Conservation (phyloP, 192 early-diverging fungal species). For the Dimargaris xerosporica region DNA sequence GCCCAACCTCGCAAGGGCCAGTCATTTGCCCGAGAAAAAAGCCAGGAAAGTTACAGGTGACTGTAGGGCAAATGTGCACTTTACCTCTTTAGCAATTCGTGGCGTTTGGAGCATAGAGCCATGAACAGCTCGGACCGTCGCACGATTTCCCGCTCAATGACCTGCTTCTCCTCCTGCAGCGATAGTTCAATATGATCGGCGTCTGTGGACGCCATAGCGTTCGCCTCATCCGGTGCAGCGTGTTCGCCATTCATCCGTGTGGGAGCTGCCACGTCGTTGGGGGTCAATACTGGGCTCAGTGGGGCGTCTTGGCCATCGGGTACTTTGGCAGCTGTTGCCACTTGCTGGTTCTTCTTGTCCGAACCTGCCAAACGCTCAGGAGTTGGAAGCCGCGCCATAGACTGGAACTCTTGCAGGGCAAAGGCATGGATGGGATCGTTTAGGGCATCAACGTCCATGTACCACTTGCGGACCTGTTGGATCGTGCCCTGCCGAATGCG, state of each 20-base stretch:
- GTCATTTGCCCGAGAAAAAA: no score
- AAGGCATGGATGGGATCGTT: background rate
- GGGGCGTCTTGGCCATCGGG: background rate
- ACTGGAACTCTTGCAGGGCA: conserved; percentile 1
- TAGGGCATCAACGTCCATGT: background rate
- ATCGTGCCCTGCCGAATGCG: conserved; percentile 2
- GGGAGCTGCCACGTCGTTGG: background rate
- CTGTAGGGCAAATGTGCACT: background rate
- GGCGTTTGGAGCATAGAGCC: conserved; percentile 10
- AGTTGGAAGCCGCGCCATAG: background rate
- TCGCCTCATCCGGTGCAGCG: background rate
- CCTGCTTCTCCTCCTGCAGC: background rate
- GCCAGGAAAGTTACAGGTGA: no score
- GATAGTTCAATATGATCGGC: background rate
- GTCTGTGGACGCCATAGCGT: background rate
- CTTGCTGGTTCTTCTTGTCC: background rate
- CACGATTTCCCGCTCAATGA: background rate
- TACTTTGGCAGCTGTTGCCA: background rate
- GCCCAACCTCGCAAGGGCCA: no score
- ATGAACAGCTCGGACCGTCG: conserved; percentile 8
- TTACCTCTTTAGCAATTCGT: background rate
- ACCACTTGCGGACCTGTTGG: conserved; percentile 6
- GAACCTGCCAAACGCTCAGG: background rate
- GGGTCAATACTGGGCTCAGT: background rate
- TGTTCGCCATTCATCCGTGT: background rate